phyloP scores from a whole-genome alignment of 2,329 filamentous ascomycete species.

The Beauveria bassiana region DNA sequence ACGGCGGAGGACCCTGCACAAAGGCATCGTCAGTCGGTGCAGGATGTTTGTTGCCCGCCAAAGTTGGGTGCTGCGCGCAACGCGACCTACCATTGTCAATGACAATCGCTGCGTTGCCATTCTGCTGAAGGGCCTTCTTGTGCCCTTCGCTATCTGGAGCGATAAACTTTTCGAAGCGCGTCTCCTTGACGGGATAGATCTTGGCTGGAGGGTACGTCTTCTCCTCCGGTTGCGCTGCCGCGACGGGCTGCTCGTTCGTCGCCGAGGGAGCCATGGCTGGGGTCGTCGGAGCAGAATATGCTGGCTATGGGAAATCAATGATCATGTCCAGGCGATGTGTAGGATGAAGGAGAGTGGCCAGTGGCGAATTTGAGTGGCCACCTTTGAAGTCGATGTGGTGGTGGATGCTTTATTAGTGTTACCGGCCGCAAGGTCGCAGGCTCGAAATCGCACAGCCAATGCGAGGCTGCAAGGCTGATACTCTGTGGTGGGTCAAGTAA shows the following conservation, averaged over 20 bases:
- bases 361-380: conserved; percentile 7
- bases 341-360: conserved; percentile 11
- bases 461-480: conserved; percentile 31
- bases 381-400: conserved; percentile 20
- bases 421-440: conserved; percentile 14
- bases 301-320: background rate
- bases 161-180: conserved; percentile 49
- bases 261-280: conserved; percentile 46
- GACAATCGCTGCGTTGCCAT: conserved; percentile 68
- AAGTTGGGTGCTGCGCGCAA: background rate
- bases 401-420: conserved; percentile 15
- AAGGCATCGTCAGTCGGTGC: background rate
- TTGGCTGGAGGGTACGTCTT: conserved; percentile 44
- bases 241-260: conserved; percentile 34
- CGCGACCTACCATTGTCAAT: conserved; percentile 83
- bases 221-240: conserved; percentile 23
- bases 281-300: background rate
- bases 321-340: conserved; percentile 8
- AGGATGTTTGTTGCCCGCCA: background rate
- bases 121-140: conserved; percentile 53
- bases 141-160: conserved; percentile 59
- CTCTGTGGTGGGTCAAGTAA: conserved; percentile 16
- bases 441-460: conserved; percentile 14
- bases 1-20: conserved; percentile 73
- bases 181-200: conserved; percentile 55